Percentiles rank a stretch among this genome's conserved stretches.
phyloP scores from a whole-genome alignment of 148 eudicot genomes.

The Oxyria digyna region DNA sequence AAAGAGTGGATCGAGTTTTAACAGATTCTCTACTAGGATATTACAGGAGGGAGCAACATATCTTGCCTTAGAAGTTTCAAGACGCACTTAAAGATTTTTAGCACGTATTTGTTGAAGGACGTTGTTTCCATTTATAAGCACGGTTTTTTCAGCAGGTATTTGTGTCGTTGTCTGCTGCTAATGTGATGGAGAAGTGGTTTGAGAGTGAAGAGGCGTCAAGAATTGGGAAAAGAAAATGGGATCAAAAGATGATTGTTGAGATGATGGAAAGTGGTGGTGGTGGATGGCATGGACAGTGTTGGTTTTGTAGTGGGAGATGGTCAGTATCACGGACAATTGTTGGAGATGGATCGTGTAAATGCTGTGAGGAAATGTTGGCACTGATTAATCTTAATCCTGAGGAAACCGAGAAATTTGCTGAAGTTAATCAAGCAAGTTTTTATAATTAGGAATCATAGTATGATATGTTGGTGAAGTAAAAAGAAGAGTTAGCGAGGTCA shows the following conservation, averaged over 20 bases:
- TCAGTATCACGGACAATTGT: conserved; percentile 32
- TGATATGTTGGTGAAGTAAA: no score
- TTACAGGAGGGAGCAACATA: no score
- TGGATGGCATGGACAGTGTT: conserved; percentile 92
- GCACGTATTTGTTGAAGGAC: no score
- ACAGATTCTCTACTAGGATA: no score
- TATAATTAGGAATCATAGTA: no score
- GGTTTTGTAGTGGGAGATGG: conserved; percentile 87
- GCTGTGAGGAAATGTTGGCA: conserved; percentile 64
- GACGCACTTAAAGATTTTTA: no score
- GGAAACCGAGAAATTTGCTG: conserved; percentile 78
- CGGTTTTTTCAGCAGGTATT: no score
- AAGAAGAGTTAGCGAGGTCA: no score
- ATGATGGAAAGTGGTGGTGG: conserved; percentile 64
- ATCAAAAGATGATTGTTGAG: conserved; percentile 22
- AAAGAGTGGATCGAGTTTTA: no score
- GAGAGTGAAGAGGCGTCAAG: conserved; percentile 45
- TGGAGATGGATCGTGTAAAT: conserved; percentile 61
- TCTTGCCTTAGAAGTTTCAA: no score
- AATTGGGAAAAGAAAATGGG: conserved; percentile 75
- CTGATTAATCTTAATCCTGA: conserved; percentile 82
- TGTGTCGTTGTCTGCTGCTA: conserved; percentile 46
- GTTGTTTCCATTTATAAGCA: no score
- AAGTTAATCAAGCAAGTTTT: no score
- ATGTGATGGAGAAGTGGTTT: conserved; percentile 65